Conservation (phyloP, 257 asterid species). For the Solanum habrochaites region DNA sequence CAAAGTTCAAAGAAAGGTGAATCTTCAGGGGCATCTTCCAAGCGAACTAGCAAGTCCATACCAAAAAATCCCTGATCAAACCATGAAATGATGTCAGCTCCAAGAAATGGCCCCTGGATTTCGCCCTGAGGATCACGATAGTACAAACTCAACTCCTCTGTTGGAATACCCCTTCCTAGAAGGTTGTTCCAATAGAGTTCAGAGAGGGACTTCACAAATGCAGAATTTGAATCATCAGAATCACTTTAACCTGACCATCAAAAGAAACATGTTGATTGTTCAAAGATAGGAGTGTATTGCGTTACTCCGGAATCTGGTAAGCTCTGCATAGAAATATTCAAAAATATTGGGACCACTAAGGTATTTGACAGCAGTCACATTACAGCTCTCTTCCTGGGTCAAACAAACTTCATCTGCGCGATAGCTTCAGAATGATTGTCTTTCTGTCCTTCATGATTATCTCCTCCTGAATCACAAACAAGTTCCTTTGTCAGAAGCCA, state of each 20-base stretch:
- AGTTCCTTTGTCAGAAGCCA: background rate
- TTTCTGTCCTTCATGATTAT: slow-evolving; percentile 16
- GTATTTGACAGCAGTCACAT: slow-evolving; percentile 11
- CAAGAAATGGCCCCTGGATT: slow-evolving; percentile 92
- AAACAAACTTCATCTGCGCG: background rate
- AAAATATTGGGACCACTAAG: slow-evolving; percentile 17
- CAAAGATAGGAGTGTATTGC: slow-evolving; percentile 24
- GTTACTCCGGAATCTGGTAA: slow-evolving; percentile 19
- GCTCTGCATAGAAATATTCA: slow-evolving; percentile 23
- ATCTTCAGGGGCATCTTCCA: slow-evolving; percentile 55
- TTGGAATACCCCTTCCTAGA: slow-evolving; percentile 12
- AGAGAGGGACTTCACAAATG: slow-evolving; percentile 25
- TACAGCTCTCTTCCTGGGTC: background rate
- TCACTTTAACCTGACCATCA: slow-evolving; percentile 26
- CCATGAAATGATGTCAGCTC: slow-evolving; percentile 88
- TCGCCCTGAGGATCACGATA: slow-evolving; percentile 93
- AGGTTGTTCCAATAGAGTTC: slow-evolving; percentile 11
- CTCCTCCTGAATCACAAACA: slow-evolving; percentile 20
- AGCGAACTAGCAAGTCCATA: slow-evolving; percentile 77
- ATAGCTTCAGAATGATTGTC: slow-evolving; percentile 22
- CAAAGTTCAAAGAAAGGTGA: slow-evolving; percentile 68
- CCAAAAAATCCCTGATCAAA: slow-evolving; percentile 96
- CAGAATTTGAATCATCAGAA: slow-evolving; percentile 23
- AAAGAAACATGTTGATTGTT: slow-evolving; percentile 20
- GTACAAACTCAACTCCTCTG: slow-evolving; percentile 72